phyloP scores from a whole-genome alignment of 345 rosid species.

The Bruguiera parviflora region DNA sequence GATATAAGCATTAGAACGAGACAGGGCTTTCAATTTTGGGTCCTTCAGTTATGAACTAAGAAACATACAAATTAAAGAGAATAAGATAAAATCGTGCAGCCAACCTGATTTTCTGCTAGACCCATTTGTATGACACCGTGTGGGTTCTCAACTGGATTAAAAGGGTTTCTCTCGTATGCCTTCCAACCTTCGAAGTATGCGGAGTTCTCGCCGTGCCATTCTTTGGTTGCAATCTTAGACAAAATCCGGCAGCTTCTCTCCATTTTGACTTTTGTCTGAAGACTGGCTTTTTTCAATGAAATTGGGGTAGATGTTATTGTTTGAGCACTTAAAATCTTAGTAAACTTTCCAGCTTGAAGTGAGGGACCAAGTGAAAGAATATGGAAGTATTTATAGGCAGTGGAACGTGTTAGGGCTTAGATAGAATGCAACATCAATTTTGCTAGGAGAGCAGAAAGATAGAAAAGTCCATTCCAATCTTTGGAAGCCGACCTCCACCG shows the following conservation, averaged over 20 bases:
- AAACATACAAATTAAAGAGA: not conserved
- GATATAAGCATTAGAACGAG: too few species aligned
- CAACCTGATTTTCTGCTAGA: slow-evolving; percentile 84
- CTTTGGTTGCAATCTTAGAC: slow-evolving; percentile 56
- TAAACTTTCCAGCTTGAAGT: not conserved
- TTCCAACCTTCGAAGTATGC: slow-evolving; percentile 87
- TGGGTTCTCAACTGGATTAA: slow-evolving; percentile 48
- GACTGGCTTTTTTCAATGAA: not conserved
- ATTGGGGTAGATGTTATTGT: too few species aligned
- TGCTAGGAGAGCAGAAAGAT: not conserved
- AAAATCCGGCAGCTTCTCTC: slow-evolving; percentile 24
- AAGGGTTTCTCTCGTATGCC: slow-evolving; percentile 65
- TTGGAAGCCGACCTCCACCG: not conserved
- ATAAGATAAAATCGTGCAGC: not conserved
- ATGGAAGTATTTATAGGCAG: slow-evolving; percentile 10
- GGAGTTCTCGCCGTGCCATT: slow-evolving; percentile 67
- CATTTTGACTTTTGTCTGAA: slow-evolving; percentile 1
- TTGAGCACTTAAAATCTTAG: not conserved
- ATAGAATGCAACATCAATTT: not conserved
- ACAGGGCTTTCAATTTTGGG: not conserved
- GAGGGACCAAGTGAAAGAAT: not conserved
- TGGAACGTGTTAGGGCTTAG: not conserved
- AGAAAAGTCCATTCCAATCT: not conserved
- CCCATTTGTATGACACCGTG: slow-evolving; percentile 87
- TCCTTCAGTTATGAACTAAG: too few species aligned